A percentile compares a stretch with the other conserved stretches of the same genome.
phyloP scores from a whole-genome alignment of 768 basidiomycete species.

The Suillus spraguei region DNA sequence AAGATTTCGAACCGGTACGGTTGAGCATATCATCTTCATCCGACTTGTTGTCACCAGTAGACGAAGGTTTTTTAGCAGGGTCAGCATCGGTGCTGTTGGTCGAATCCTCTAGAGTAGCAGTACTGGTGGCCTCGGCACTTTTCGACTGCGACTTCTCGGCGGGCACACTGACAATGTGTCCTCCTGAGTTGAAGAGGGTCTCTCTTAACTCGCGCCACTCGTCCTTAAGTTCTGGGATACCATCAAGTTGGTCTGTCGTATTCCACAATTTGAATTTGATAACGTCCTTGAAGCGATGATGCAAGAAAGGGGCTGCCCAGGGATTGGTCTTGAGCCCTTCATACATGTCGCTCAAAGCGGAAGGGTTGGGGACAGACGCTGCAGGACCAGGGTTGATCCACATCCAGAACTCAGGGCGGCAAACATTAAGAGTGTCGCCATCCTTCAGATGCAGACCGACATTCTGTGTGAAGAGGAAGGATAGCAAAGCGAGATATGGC shows the following conservation, averaged over 20 bases:
- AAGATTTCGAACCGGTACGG: conserved; percentile 87
- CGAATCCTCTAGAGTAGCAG: conserved; percentile 19
- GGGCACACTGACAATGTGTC: conserved; percentile 70
- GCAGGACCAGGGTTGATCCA: conserved; percentile 99
- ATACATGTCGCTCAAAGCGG: conserved; percentile 82
- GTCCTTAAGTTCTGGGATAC: conserved; percentile 83
- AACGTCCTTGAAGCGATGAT: conserved; percentile 87
- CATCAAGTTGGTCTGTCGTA: conserved; percentile 95
- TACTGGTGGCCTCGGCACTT: conserved; percentile 24
- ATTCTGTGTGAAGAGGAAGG: conserved; percentile 96
- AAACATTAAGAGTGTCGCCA: conserved; percentile 44
- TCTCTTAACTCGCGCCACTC: conserved; percentile 82
- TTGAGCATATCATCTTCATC: conserved; percentile 64
- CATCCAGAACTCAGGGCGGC: conserved; percentile 93
- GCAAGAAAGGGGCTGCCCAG: conserved; percentile 95
- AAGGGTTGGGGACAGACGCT: conserved; percentile 83
- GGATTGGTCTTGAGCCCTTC: conserved; percentile 80
- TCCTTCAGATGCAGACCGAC: conserved; percentile 74
- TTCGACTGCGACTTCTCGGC: conserved; percentile 39
- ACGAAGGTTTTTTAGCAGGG: conserved; percentile 21
- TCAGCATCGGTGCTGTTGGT: conserved; percentile 27
- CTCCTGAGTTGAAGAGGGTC: conserved; percentile 87
- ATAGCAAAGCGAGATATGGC: conserved; percentile 92
- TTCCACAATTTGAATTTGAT: conserved; percentile 99
- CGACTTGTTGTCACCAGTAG: conserved; percentile 30